phyloP scores from a whole-genome alignment of 108 stramenopile genomes.

The Conticribra guillardii region DNA sequence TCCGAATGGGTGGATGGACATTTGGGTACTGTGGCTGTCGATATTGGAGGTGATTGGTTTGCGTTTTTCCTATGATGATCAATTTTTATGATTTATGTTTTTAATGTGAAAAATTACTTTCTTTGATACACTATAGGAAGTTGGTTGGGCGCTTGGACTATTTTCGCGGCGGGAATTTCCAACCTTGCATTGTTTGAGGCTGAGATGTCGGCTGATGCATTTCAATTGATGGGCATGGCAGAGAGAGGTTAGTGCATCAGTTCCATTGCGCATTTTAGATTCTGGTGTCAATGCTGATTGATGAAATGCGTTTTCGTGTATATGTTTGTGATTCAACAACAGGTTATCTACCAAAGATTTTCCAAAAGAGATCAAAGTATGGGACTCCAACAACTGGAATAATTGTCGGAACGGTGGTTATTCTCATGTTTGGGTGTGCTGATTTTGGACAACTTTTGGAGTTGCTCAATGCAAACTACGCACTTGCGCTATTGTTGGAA shows the following conservation, averaged over 20 bases:
- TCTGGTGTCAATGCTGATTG: background rate
- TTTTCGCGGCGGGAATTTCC: slow-evolving; percentile 88
- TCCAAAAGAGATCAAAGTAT: slow-evolving; percentile 45
- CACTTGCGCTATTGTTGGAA: slow-evolving; percentile 83
- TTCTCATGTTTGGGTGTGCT: slow-evolving; percentile 16
- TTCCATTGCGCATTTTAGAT: background rate
- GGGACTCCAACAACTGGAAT: slow-evolving; percentile 21
- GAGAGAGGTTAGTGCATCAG: background rate
- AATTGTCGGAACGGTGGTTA: slow-evolving; percentile 14
- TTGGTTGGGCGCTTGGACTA: slow-evolving; percentile 94
- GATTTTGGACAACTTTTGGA: slow-evolving; percentile 65
- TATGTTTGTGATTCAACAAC: background rate
- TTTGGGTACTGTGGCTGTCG: slow-evolving; percentile 75
- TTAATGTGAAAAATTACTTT: background rate
- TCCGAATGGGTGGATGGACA: slow-evolving; percentile 87
- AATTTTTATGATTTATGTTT: no score
- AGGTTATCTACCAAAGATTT: slow-evolving; percentile 81
- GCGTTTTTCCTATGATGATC: background rate
- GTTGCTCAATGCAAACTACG: slow-evolving; percentile 91
- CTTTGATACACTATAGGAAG: no score
- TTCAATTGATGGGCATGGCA: slow-evolving; percentile 94
- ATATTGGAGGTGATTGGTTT: slow-evolving; percentile 53
- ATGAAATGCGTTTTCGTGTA: slow-evolving; percentile 57
- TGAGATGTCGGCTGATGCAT: slow-evolving; percentile 92
- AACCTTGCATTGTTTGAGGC: slow-evolving; percentile 94